Evolutionary conservation across 805 yeast genomes (phyloP), one percentile per base, ranked within the genome.

Genomic region (Starmerella sp.): DNA sequence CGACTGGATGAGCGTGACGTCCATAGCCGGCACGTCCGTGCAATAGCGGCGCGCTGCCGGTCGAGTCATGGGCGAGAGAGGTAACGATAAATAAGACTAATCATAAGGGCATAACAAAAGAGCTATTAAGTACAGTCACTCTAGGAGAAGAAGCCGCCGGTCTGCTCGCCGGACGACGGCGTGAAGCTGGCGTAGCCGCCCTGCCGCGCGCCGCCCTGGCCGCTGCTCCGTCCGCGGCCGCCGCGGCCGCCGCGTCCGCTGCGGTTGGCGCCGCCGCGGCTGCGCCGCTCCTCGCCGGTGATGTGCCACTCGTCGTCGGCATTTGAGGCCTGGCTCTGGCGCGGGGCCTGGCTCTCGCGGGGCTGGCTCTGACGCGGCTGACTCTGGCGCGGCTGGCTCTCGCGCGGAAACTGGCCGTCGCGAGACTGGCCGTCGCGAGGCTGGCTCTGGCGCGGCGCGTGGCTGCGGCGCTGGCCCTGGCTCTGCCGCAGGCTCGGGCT

Each of bases 211-310:
- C 51, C 22, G 45, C 43, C 36, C 6, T 47, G 29, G 48, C 55
- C 50, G 22, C 53, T 53, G n/a, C 53, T 43, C 34, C 59, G 53
- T 8, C 57, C 32, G 14, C 55, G 46, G 34, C 62, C 54, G 7
- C 60, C 50, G 28, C 49, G 14, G 31, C 39, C 9, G 38, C 39
- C 47, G 28, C 52, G 32, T 7, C 37, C 37, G 30, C 47, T 28
- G 36, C 47, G 47, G 22, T 36, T 17, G 22, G 36, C 36, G 31
- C 28, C n/a, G 28, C 47, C 47, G 47, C 47, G 51, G 46, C 31
- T 43, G 14, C 32, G 44, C 6, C 43, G 43, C 6, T 15, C 43
- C 5, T 22, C 43, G 43, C 43, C 43, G 29, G 15, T 39, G 10
- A 39, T 15, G 29, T 15, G 43, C 43, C 43, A 39, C 29, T 39